A percentile compares a stretch with the other conserved stretches of the same genome.
These are phyloP conservation scores for Trametes sp. DNA, from an alignment of 1,284 basidiomycete species.

Conservation along the genomic window DNA sequence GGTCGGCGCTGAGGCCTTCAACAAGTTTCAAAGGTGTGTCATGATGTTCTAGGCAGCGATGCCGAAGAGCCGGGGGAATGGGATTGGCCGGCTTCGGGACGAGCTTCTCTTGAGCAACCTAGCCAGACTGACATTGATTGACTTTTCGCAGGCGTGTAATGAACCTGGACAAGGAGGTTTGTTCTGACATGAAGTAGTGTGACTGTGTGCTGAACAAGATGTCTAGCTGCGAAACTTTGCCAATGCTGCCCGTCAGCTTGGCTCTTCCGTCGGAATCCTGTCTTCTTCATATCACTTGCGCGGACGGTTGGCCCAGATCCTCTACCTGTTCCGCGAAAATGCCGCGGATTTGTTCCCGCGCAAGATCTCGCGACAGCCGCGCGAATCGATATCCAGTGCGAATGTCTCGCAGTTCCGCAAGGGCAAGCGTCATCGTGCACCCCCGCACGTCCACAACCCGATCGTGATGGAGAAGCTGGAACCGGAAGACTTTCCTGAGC, in stretches of 20 bases:
- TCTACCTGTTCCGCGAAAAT: constrained; percentile 73
- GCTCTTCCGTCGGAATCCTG: constrained; percentile 75
- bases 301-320: constrained; percentile 68
- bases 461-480: constrained; percentile 63
- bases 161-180: constrained; percentile 70
- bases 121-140: no score
- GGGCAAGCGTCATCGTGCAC: constrained; percentile 40
- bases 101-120: no score
- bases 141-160: constrained; percentile 52
- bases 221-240: constrained; percentile 72
- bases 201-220: neutral
- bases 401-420: constrained; percentile 40
- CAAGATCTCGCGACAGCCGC: constrained; percentile 57
- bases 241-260: constrained; percentile 75
- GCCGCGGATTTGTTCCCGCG: constrained; percentile 74
- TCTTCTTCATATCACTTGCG: constrained; percentile 74
- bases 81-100: no score
- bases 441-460: constrained; percentile 59
- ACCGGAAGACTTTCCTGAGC: constrained; percentile 67
- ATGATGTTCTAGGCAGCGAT: no score
- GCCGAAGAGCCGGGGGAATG: no score
- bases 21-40: constrained; percentile 63
- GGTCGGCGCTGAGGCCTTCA: constrained; percentile 67
- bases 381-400: constrained; percentile 50
- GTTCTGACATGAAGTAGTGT: neutral